Conservation (phyloP, 2,329 filamentous ascomycete species). For the Shiraia bambusicola region DNA sequence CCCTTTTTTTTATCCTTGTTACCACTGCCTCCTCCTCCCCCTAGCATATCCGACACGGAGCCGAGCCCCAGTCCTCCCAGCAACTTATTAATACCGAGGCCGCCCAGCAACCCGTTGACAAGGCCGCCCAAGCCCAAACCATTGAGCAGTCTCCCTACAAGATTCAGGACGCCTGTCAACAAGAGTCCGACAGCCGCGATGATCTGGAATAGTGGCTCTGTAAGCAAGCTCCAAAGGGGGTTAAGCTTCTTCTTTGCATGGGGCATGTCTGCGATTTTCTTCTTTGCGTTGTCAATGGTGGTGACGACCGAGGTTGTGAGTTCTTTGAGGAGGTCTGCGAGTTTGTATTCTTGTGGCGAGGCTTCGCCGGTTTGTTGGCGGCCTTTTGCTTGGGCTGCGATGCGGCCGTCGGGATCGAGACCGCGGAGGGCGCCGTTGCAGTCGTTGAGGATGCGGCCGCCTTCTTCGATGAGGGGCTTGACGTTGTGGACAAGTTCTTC, state of each 20-base stretch:
- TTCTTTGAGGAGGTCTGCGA: conserved; percentile 84
- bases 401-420: conserved; percentile 84
- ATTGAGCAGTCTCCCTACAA: conserved; percentile 78
- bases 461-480: conserved; percentile 86
- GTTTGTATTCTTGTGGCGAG: conserved; percentile 77
- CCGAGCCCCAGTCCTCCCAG: conserved; percentile 71
- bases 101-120: conserved; percentile 75
- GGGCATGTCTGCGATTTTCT: conserved; percentile 86
- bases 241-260: conserved; percentile 94
- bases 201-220: conserved; percentile 89
- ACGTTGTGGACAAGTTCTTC: conserved; percentile 84
- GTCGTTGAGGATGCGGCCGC: conserved; percentile 76
- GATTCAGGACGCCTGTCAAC: conserved; percentile 76
- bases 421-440: conserved; percentile 84
- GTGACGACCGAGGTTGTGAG: conserved; percentile 77
- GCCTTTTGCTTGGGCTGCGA: conserved; percentile 81
- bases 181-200: conserved; percentile 83
- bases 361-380: conserved; percentile 74
- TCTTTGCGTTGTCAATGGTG: conserved; percentile 84
- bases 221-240: conserved; percentile 80
- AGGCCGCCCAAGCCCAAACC: conserved; percentile 81
- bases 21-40: too few relatives aligned
- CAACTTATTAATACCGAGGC: conserved; percentile 73
- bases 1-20: conserved; percentile 55
- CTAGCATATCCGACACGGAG: conserved; percentile 51